Percentiles rank a stretch among this genome's conserved stretches.
Evolutionary conservation across 1,139 yeast species (phyloP).

Genomic region (Lodderomyces pseudojiufengensis): DNA sequence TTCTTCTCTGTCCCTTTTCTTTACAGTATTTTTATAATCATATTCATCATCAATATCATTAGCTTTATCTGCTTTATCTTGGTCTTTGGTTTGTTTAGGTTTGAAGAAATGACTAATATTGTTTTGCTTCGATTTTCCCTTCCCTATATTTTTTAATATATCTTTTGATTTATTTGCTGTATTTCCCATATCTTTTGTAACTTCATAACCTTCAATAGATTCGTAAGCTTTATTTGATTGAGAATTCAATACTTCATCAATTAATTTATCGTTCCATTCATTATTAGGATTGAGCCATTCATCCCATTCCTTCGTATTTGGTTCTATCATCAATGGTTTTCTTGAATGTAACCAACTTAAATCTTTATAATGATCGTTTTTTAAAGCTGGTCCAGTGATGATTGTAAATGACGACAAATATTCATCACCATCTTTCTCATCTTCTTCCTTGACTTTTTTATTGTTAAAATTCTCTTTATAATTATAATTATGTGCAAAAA

Average conservation of each 20-base stretch:
- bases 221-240: constrained; percentile 38
- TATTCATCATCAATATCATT: too few relatives aligned
- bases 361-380: constrained; percentile 38
- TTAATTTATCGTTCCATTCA: constrained; percentile 33
- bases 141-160: constrained; percentile 29
- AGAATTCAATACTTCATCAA: constrained; percentile 37
- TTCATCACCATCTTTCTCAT: too few relatives aligned
- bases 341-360: constrained; percentile 70
- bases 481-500: constrained; percentile 49
- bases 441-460: constrained; percentile 7
- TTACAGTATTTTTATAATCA: too few relatives aligned
- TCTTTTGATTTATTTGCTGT: constrained; percentile 46
- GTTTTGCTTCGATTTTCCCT: neutral
- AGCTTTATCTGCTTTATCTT: too few relatives aligned
- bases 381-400: constrained; percentile 66
- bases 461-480: constrained; percentile 25
- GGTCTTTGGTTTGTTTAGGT: too few relatives aligned
- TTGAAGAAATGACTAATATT: too few relatives aligned
- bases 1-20: too few relatives aligned
- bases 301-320: constrained; percentile 53
- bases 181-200: constrained; percentile 64
- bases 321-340: constrained; percentile 69
- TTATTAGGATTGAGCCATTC: constrained; percentile 57
- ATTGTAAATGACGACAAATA: constrained; percentile 60
- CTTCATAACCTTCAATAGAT: constrained; percentile 50